Conservation (phyloP, 768 basidiomycete genomes). For the Russula lepida region DNA sequence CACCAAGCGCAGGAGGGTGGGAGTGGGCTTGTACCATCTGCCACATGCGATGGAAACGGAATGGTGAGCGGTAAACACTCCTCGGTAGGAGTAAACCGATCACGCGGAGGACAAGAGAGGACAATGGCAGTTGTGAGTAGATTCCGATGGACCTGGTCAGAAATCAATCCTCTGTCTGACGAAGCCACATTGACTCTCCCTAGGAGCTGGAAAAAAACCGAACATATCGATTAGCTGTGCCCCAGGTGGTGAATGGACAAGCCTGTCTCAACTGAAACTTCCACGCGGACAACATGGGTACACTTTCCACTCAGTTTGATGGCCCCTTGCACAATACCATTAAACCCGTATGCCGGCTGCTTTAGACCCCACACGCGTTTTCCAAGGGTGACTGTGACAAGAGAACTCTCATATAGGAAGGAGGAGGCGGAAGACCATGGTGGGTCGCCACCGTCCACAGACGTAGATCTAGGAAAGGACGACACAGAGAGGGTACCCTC, state of each 20-base stretch:
- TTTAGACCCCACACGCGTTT: slow-evolving; percentile 32
- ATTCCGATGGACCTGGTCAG: slow-evolving; percentile 4
- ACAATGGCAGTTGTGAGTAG: neutral
- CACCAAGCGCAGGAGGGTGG: slow-evolving; percentile 34
- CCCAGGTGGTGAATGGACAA: neutral
- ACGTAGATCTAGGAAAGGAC: neutral
- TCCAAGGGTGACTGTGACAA: slow-evolving; percentile 36
- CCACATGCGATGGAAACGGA: slow-evolving; percentile 32
- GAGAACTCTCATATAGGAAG: slow-evolving; percentile 31
- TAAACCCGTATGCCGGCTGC: slow-evolving; percentile 36
- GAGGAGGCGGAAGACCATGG: neutral
- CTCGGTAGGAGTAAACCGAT: slow-evolving; percentile 11
- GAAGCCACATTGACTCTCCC: slow-evolving; percentile 31
- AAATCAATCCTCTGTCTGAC: slow-evolving; percentile 26
- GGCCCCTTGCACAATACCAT: slow-evolving; percentile 34
- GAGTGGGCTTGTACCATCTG: slow-evolving; percentile 25
- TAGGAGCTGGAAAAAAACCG: slow-evolving; percentile 28
- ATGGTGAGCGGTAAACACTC: slow-evolving; percentile 29
- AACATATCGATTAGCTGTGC: neutral
- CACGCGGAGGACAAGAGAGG: slow-evolving; percentile 8
- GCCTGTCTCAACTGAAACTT: slow-evolving; percentile 30
- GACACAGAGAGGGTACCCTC: neutral
- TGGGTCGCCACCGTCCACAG: neutral
- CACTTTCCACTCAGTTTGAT: slow-evolving; percentile 30
- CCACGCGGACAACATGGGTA: slow-evolving; percentile 32